Evolutionary conservation across 2,329 filamentous ascomycete species (phyloP).

Genomic region (Pseudophaeomoniella oleicola): DNA sequence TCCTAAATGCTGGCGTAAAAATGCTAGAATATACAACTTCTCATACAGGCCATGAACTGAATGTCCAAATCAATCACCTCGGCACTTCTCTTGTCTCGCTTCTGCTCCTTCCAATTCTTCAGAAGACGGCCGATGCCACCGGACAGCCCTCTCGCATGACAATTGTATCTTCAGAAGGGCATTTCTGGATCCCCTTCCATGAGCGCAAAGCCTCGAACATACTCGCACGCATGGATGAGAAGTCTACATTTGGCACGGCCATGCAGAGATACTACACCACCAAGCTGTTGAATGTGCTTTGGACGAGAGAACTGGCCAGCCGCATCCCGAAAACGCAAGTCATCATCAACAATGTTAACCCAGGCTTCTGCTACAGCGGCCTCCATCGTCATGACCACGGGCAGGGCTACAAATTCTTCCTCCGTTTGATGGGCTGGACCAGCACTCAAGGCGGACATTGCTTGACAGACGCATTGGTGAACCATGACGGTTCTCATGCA

Average conservation of each 20-base stretch:
- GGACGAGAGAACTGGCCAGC: slow-evolving; percentile 4
- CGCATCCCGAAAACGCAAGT: slow-evolving; percentile 4
- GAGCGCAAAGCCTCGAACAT: background rate
- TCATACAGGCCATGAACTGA: slow-evolving; percentile 2
- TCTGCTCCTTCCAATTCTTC: slow-evolving; percentile 11
- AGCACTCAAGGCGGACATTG: background rate
- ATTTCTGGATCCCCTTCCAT: slow-evolving; percentile 1
- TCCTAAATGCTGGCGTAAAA: slow-evolving; percentile 23
- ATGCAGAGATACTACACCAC: slow-evolving; percentile 6
- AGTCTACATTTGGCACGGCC: background rate
- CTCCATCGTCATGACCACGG: slow-evolving; percentile 3
- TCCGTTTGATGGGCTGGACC: background rate
- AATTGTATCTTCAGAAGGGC: slow-evolving; percentile 1
- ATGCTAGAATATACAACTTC: background rate
- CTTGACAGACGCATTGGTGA: background rate
- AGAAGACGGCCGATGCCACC: slow-evolving; percentile 6
- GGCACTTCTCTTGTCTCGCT: slow-evolving; percentile 13
- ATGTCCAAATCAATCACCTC: slow-evolving; percentile 16
- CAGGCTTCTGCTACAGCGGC: slow-evolving; percentile 10
- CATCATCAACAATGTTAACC: slow-evolving; percentile 12
- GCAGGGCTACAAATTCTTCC: background rate
- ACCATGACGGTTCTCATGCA: background rate
- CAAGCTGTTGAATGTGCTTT: slow-evolving; percentile 8
- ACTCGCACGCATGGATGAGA: background rate
- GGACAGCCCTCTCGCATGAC: slow-evolving; percentile 1